Percentiles rank a stretch among this genome's conserved stretches.
Evolutionary conservation across 2,329 filamentous ascomycete species (phyloP).

Genomic region (Penicillium hesseltinei): DNA sequence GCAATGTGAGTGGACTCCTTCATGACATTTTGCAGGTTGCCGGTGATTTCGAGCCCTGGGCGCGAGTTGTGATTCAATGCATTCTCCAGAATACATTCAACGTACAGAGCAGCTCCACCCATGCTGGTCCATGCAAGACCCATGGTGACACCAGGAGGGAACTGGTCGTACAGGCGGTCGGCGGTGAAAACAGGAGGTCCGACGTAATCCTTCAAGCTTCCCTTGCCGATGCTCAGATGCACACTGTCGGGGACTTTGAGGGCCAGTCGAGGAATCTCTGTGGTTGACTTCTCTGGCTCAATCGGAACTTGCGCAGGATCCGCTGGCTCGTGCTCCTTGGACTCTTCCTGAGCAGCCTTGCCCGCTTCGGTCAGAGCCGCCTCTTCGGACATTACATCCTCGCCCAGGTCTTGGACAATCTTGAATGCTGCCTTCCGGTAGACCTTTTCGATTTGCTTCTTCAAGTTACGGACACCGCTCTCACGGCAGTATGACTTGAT

Average conservation of each 20-base stretch:
- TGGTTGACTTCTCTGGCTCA: slow-evolving; percentile 39
- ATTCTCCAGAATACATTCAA: slow-evolving; percentile 91
- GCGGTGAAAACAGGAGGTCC: slow-evolving; percentile 94
- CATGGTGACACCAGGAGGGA: slow-evolving; percentile 94
- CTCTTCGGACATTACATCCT: slow-evolving; percentile 75
- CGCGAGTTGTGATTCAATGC: slow-evolving; percentile 70
- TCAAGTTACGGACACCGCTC: slow-evolving; percentile 93
- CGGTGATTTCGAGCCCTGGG: slow-evolving; percentile 83
- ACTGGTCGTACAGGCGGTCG: slow-evolving; percentile 90
- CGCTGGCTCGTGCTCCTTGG: slow-evolving; percentile 56
- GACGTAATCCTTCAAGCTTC: slow-evolving; percentile 94
- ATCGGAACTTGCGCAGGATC: slow-evolving; percentile 62
- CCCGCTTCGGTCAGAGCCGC: slow-evolving; percentile 82
- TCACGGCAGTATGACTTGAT: slow-evolving; percentile 99
- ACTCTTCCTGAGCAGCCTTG: slow-evolving; percentile 70
- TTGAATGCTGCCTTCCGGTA: slow-evolving; percentile 96
- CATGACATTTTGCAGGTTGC: slow-evolving; percentile 95
- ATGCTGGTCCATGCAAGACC: slow-evolving; percentile 97
- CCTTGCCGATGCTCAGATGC: slow-evolving; percentile 80
- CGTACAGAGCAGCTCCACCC: slow-evolving; percentile 93
- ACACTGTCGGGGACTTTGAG: slow-evolving; percentile 83
- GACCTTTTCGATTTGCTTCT: slow-evolving; percentile 99
- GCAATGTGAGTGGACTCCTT: slow-evolving; percentile 95
- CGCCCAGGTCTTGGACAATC: slow-evolving; percentile 91
- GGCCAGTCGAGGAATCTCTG: slow-evolving; percentile 66